Base-by-base conservation (phyloP, 2,329 filamentous ascomycete species). In the Colletotrichum nymphaeae region DNA sequence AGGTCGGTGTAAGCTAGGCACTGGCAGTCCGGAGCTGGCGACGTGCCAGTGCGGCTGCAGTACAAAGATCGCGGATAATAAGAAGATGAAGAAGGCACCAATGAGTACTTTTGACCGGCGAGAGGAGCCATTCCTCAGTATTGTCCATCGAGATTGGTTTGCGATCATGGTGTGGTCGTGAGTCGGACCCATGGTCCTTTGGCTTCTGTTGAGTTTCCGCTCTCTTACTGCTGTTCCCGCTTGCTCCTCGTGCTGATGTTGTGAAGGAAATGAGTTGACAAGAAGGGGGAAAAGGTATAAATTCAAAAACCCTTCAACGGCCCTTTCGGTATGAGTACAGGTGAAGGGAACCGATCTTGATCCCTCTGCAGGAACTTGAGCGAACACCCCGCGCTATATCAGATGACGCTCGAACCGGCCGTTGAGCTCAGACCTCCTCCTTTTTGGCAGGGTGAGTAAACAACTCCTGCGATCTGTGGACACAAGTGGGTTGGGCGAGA, bases 361-460 rank as follows among this genome's bases (percentile, higher is more conserved):
- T 26, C 12, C 11, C 35, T 63, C 46, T 24, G 9, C 6, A 22
- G n/a, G 19, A 49, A 57, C 16, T 57, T 22, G 65, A 69, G 65
- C 58, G 59, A 72, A 52, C 52, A 68, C 52, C 52, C 65, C 30
- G 49, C 65, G 65, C 37, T 69, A 69, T 63, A 69, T 69, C 69
- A 69, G 69, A 69, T 69, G 69, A 59, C 65, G 52, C 65, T 58
- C 30, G 58, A 72, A 69, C 65, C 16, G 58, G 58, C 22, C 19
- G 26, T 62, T 53, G 30, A 58, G 69, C 69, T 69, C 58, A 68
- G 69, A 69, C 64, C 65, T 37, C 53, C 19, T 22, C 24, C 22
- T 35, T n/a, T 46, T 37, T 14, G 11, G 42, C 28, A 63, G 42
- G 14, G 57, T 46, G 19, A 32, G n/a, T 30, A 16, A 63, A 32